Base-by-base conservation (phyloP, 495 filamentous ascomycete species). In the Penicillium verhagenii region DNA sequence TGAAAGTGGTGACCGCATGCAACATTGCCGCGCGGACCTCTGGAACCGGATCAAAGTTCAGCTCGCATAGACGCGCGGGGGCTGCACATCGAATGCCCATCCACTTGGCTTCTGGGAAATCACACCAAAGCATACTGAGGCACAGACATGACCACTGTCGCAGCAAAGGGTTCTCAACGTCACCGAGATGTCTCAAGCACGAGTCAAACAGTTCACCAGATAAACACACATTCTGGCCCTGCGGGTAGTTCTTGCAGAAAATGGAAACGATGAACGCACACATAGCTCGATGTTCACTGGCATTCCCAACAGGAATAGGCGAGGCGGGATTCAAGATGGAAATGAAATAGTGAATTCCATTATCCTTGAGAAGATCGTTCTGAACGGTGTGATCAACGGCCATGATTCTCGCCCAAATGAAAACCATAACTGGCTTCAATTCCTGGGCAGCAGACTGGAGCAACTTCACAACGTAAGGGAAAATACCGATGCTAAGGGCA, bases 401-500 rank as follows among this genome's bases (percentile, higher is more conserved):
- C 58, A 99, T 85, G 33, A 99, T 92, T 47, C 94, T 83, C 10
- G 95, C 91, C 94, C 94, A 99, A 56, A 99, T 99, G 72, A 97
- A 99, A 18, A 99, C 92, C 93, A 99, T 97, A 23, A 97, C 92
- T 1, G 94, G 92, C 64, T 97, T 97, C 46, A 99, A 74, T 67
- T 99, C 94, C 43, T 90, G 81, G 0, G 94, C 94, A 43, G 93
- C 92, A 7, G 95, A 97, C 64, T 97, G 95, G 21, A 99, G 77
- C 31, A 99, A 78, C 67, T 97, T 97, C 16, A 97, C 78, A 6
- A 99, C 94, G 59, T 99, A 99, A 0, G 94, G 94, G 71, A 99
- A 99, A 45, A 99, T 99, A 25, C 94, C 94, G 54, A 99, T 99
- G 64, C 91, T 96, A 19, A 99, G 75, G 6, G 94, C 94, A 42